Evolutionary conservation across 1,284 basidiomycete species (phyloP), one percentile per base, ranked within the genome.

Genomic region (Ganoderma meredithae): DNA sequence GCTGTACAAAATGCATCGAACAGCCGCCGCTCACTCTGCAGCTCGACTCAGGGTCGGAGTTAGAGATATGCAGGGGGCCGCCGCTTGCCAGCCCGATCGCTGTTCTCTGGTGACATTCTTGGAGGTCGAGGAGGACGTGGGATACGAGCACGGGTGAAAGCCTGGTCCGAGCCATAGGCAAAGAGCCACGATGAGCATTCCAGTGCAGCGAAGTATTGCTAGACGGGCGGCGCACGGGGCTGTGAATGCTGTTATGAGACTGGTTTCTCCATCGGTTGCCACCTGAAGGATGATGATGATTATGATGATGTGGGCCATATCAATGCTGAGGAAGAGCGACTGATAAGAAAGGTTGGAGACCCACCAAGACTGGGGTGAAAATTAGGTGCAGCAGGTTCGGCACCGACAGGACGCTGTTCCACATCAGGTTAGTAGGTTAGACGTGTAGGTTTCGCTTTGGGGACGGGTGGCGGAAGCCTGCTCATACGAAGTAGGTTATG

Each of bases 111-210:
- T 52, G 15, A 8, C n/a, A n/a, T 52, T 52, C 49, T 52, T 52
- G 49, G 49, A 52, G 49, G 25, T 52, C 49, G 49, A 52, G 49
- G 49, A 52, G 49, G 25, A 52, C 25, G 8, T 31, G 56, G 36
- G 19, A 47, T 19, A 44, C n/a, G 19, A 59, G 49, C 25, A 52
- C 25, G 3, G 49, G 25, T 8, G 47, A 49, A 9, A 49, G 2
- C 17, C n/a, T n/a, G n/a, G n/a, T n/a, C n/a, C n/a, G n/a, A n/a
- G n/a, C n/a, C n/a, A n/a, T n/a, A n/a, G n/a, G n/a, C n/a, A n/a
- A n/a, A n/a, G n/a, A n/a, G n/a, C n/a, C 33, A 36, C 33, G 33
- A 8, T 36, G 8, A 36, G 33, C 33, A 8, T 36, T 8, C 33
- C 33, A 8, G 3, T 8, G 33, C 3, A 8, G 33, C 33, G 8